Evolutionary conservation across 192 early-diverging fungal species (phyloP).

Genomic region (Linnemannia elongata): DNA sequence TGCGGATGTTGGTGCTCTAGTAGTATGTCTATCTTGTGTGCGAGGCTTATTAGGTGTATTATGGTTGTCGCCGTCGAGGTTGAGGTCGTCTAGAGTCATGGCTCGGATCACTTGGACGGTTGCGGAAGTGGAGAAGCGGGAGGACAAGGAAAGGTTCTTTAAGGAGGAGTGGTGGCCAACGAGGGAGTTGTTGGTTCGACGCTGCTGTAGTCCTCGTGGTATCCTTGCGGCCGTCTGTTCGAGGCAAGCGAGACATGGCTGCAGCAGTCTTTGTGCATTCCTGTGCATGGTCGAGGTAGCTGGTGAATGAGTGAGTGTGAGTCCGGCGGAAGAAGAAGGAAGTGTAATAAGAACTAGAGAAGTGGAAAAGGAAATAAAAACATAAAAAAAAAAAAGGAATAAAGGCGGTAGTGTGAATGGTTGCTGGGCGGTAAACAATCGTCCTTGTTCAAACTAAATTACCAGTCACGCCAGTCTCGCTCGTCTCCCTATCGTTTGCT

Average conservation of each 20-base stretch:
- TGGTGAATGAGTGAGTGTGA: neutral
- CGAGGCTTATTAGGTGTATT: neutral
- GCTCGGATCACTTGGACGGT: constrained; percentile 1
- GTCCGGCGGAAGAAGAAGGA: neutral
- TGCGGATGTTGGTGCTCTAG: neutral
- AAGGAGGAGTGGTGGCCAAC: neutral
- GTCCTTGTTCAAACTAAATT: neutral
- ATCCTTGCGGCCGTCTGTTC: neutral
- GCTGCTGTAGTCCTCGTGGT: neutral
- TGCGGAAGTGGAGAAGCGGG: constrained; percentile 31
- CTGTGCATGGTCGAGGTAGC: neutral
- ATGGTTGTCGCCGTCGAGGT: neutral
- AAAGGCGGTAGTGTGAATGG: neutral
- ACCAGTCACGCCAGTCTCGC: too few species aligned
- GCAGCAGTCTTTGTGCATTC: neutral
- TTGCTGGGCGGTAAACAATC: neutral
- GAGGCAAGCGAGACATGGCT: neutral
- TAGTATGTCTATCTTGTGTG: neutral
- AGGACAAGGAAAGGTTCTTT: neutral
- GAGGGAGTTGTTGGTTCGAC: neutral
- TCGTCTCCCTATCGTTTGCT: too few species aligned
- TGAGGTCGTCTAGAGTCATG: constrained; percentile 26
- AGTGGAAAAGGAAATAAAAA: neutral
- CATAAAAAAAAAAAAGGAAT: neutral
- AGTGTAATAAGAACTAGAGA: neutral